Percentiles rank a stretch among this genome's conserved stretches.
These are phyloP conservation scores for Mycosphaerella sp. DNA, from an alignment of 2,329 filamentous ascomycete species.

Conservation along the genomic window DNA sequence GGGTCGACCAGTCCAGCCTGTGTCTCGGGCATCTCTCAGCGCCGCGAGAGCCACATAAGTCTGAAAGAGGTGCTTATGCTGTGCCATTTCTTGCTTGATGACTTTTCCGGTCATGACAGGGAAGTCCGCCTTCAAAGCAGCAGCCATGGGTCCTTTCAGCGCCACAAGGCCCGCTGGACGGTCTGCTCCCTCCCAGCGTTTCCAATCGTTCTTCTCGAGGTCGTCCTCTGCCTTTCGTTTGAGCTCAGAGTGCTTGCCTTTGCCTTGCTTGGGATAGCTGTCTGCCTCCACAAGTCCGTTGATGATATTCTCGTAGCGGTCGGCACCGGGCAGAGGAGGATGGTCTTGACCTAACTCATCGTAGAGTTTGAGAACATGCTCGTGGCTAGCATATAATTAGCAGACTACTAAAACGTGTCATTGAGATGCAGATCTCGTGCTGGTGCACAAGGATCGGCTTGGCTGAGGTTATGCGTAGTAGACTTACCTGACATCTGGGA, in stretches of 20 bases:
- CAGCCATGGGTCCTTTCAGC: slow-evolving; percentile 19
- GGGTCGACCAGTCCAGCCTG: slow-evolving; percentile 20
- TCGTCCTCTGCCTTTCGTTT: slow-evolving; percentile 31
- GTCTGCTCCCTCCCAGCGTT: slow-evolving; percentile 23
- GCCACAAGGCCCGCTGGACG: slow-evolving; percentile 14
- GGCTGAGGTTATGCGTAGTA: no score
- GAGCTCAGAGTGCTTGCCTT: slow-evolving; percentile 19
- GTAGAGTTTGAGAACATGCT: slow-evolving; percentile 29
- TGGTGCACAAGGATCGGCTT: no score
- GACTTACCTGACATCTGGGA: slow-evolving; percentile 29
- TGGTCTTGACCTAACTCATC: slow-evolving; percentile 12
- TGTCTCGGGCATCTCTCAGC: slow-evolving; percentile 18
- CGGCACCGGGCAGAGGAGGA: slow-evolving; percentile 13
- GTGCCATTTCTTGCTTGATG: slow-evolving; percentile 31
- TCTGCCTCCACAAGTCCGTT: slow-evolving; percentile 24
- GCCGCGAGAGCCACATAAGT: slow-evolving; percentile 34
- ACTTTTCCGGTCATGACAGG: slow-evolving; percentile 34
- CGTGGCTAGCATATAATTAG: slow-evolving; percentile 15
- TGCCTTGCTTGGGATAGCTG: slow-evolving; percentile 31
- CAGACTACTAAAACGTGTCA: no score
- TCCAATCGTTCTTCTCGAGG: slow-evolving; percentile 18
- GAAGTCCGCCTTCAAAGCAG: slow-evolving; percentile 40
- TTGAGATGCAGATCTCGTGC: no score
- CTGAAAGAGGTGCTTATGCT: slow-evolving; percentile 35
- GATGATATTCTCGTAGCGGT: slow-evolving; percentile 27